Conservation (phyloP, 495 filamentous ascomycete species). For the Xanthoparmelia taractica region DNA sequence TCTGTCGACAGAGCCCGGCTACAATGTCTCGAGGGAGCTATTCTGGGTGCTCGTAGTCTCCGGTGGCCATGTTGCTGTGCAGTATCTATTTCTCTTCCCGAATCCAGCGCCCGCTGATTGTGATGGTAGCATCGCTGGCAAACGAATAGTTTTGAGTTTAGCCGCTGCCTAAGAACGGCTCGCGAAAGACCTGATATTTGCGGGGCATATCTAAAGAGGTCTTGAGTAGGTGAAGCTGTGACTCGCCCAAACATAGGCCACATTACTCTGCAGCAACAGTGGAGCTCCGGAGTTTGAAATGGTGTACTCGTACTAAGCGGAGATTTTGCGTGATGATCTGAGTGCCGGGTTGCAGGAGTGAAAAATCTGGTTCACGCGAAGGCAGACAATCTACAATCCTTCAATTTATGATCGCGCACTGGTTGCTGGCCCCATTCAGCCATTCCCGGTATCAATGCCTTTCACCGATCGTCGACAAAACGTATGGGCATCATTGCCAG, state of each 20-base stretch:
- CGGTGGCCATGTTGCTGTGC: not conserved
- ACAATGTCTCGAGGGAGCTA: not conserved
- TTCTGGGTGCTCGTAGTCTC: not conserved
- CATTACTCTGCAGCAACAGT: not conserved
- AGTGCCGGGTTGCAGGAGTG: conserved; percentile 2
- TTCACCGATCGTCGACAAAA: not conserved
- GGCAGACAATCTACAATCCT: not conserved
- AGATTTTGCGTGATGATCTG: not conserved
- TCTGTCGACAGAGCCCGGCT: conserved; percentile 4
- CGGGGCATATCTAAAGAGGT: not conserved
- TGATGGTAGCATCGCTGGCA: conserved; percentile 20
- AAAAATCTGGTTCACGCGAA: conserved; percentile 1
- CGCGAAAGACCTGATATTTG: not conserved
- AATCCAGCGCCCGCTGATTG: not conserved
- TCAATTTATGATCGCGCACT: not conserved
- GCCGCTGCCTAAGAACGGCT: not conserved
- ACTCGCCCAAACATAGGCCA: not conserved
- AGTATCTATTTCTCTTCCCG: not conserved
- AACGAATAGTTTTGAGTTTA: conserved; percentile 4
- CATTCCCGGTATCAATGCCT: not conserved
- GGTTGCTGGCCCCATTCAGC: not conserved
- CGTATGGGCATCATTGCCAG: not conserved
- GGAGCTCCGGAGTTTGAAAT: not conserved
- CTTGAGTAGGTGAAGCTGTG: not conserved
- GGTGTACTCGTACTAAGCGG: not conserved